phyloP scores from a whole-genome alignment of 345 rosid species.

The Ricinus communis region DNA sequence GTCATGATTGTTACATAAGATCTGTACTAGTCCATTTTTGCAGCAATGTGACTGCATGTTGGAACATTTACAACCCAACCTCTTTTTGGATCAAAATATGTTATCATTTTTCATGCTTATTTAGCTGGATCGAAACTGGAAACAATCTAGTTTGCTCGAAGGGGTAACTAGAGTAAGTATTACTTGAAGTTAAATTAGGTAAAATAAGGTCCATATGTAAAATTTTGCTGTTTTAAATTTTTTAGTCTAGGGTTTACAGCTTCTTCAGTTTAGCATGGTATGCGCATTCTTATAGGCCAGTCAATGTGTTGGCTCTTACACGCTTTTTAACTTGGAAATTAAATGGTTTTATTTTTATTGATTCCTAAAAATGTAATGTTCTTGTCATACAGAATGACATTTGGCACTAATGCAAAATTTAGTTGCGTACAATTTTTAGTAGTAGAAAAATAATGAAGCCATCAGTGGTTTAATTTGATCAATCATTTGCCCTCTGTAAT shows the following conservation, averaged over 20 bases:
- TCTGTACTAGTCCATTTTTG: background rate
- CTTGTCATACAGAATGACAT: background rate
- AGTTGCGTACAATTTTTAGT: too few relatives aligned
- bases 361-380: background rate
- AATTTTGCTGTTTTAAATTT: too few relatives aligned
- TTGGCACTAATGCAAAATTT: background rate
- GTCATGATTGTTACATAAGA: too few relatives aligned
- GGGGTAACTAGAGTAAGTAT: too few relatives aligned
- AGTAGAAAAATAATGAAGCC: too few relatives aligned
- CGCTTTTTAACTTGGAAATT: background rate
- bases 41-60: too few relatives aligned
- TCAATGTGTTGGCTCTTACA: background rate
- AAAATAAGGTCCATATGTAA: background rate
- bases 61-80: too few relatives aligned
- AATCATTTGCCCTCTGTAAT: slow-evolving; percentile 6
- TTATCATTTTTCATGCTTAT: too few relatives aligned
- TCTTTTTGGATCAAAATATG: too few relatives aligned
- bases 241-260: background rate
- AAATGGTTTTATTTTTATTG: background rate
- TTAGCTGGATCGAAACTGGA: too few relatives aligned
- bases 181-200: too few relatives aligned
- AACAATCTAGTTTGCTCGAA: too few relatives aligned
- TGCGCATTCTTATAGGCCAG: background rate
- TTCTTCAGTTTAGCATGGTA: background rate
- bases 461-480: background rate